Evolutionary conservation across 108 stramenopile genomes (phyloP), one percentile per base, ranked within the genome.

Genomic region (Cylindrotheca closterium): DNA sequence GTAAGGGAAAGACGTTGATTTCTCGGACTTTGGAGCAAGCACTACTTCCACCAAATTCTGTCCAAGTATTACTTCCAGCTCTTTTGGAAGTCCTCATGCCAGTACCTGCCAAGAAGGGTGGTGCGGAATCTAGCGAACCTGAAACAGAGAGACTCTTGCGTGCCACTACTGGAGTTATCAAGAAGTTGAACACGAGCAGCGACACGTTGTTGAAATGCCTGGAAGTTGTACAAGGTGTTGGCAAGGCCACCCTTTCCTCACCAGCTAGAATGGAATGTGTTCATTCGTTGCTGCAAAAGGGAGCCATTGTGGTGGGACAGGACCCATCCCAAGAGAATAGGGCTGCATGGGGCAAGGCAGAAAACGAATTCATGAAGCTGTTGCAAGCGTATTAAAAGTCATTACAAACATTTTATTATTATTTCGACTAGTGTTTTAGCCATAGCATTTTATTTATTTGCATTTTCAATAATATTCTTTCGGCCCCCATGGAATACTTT

Each of bases 21-120:
- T 65, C 83, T 19, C 79, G 92, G 8, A 75, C 79, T 7, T 71
- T 93, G 53, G 89, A 93, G 51, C 81, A 83, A 26, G 87, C 88
- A 1, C 70, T 93, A 19, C 37, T 93, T 21, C 92, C 92, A 12
- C 87, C 87, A 30, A 71, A 63, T 26, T 84, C 85, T 30, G 89
- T 86, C 1, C 83, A 81, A 42, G 71, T 73, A 33, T 37, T 90
- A 19, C 64, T 93, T 47, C 89, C 92, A 49, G 45, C 28, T 17
- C 59, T 82, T 15, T 60, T 88, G 42, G 58, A 68, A 19, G 69
- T 83, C 37, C 52, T 83, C 28, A 42, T 68, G 5, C 12, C 62
- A 30, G 30, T 47, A 26, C 46, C 19, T 28, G 30, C 37, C n/a
- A 65, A 60, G 28, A 51, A 69, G 53, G 60, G 48, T 15, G 48